Percentiles rank a stretch among this genome's conserved stretches.
Conservation (phyloP, 345 rosid species). For the Anacardium occidentale region DNA sequence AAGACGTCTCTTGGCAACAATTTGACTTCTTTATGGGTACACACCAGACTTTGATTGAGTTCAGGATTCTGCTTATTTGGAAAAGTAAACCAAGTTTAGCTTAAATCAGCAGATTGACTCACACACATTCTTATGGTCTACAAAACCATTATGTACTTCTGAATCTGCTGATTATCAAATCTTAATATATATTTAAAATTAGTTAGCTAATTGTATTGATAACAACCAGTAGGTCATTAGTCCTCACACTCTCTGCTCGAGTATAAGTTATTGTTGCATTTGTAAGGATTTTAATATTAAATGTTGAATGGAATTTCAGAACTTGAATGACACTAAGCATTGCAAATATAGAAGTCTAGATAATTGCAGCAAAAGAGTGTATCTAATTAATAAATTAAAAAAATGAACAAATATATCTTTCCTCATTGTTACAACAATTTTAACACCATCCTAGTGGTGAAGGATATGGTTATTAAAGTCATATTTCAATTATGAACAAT, state of each 20-base stretch:
- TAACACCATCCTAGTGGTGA: no score
- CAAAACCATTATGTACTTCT: not conserved
- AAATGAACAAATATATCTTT: no score
- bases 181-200: not conserved
- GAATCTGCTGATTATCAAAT: not conserved
- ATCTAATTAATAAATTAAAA: no score
- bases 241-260: not conserved
- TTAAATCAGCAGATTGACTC: not conserved
- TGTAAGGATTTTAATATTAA: not conserved
- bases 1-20: not conserved
- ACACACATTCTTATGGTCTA: not conserved
- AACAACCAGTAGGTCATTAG: not conserved
- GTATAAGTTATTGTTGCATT: not conserved
- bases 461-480: no score
- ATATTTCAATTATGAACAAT: not conserved
- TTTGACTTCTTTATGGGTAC: not conserved
- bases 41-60: not conserved
- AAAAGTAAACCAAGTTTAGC: not conserved
- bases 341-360: no score
- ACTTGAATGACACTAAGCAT: not conserved
- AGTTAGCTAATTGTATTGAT: not conserved
- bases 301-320: not conserved
- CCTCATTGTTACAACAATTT: no score
- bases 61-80: not conserved
- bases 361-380: no score